phyloP scores from a whole-genome alignment of 768 basidiomycete genomes.

The Chlorophyllum brunneum region DNA sequence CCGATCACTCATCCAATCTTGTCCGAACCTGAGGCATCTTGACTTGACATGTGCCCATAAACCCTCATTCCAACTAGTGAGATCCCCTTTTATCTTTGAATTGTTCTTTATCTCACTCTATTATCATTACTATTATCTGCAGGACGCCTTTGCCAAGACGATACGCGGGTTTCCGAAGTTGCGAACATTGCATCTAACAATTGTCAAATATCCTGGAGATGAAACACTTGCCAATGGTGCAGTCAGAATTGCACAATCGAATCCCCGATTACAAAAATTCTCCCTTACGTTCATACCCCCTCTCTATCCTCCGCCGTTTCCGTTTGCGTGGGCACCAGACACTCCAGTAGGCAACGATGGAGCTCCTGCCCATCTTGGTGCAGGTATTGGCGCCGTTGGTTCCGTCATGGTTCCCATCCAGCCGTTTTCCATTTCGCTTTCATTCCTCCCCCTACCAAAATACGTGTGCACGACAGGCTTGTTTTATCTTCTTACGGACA shows the following conservation, averaged over 20 bases:
- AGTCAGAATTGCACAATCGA: slow-evolving; percentile 55
- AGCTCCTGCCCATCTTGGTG: slow-evolving; percentile 2
- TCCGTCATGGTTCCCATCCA: slow-evolving; percentile 5
- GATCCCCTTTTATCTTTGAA: slow-evolving; percentile 18
- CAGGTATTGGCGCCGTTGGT: slow-evolving; percentile 6
- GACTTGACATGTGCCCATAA: slow-evolving; percentile 64
- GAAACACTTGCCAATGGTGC: slow-evolving; percentile 57
- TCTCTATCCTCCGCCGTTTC: slow-evolving; percentile 45
- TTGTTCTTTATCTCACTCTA: not conserved
- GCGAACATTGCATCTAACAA: slow-evolving; percentile 55
- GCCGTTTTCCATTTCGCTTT: slow-evolving; percentile 23
- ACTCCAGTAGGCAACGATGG: not conserved
- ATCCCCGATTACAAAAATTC: slow-evolving; percentile 65
- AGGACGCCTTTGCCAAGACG: slow-evolving; percentile 63
- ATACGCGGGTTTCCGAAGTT: slow-evolving; percentile 61
- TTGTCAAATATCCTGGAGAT: slow-evolving; percentile 67
- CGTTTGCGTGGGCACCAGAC: slow-evolving; percentile 22
- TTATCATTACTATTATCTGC: not conserved
- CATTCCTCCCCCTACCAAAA: slow-evolving; percentile 38
- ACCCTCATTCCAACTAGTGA: slow-evolving; percentile 70
- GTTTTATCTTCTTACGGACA: slow-evolving; percentile 55
- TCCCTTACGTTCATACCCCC: slow-evolving; percentile 62
- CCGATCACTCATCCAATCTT: slow-evolving; percentile 60
- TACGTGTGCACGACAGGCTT: slow-evolving; percentile 45
- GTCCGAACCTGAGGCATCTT: slow-evolving; percentile 60